Percentiles rank a stretch among this genome's conserved stretches.
Evolutionary conservation across 768 basidiomycete genomes (phyloP).

Genomic region (Scleroderma citrinum): DNA sequence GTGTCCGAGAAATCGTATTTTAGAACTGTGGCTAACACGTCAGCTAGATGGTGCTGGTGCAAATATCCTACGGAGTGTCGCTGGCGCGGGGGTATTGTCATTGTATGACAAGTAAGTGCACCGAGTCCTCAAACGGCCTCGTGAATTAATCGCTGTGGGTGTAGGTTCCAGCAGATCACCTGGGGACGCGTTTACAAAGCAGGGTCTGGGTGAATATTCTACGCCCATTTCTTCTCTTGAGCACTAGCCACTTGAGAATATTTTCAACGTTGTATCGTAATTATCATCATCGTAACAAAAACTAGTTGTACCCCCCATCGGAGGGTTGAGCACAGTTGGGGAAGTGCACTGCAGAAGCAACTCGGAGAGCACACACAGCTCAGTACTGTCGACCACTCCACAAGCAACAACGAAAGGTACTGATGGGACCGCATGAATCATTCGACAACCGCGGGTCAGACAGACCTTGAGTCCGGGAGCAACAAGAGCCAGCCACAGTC

Average conservation of each 20-base stretch:
- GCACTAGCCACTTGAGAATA: too few relatives aligned
- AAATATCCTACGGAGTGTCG: slow-evolving; percentile 50
- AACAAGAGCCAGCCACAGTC: slow-evolving; percentile 5
- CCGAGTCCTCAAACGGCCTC: not conserved
- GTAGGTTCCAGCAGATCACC: slow-evolving; percentile 43
- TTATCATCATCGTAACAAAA: too few relatives aligned
- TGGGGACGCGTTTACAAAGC: slow-evolving; percentile 55
- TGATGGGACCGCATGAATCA: slow-evolving; percentile 23
- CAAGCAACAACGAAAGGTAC: slow-evolving; percentile 1
- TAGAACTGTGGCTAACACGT: slow-evolving; percentile 13
- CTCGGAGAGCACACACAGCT: not conserved
- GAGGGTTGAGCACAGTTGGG: too few relatives aligned
- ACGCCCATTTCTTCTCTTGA: too few relatives aligned
- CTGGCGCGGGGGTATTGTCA: slow-evolving; percentile 48
- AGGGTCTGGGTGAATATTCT: slow-evolving; percentile 22
- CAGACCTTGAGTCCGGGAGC: slow-evolving; percentile 11
- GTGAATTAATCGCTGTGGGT: not conserved
- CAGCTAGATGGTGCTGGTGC: slow-evolving; percentile 52
- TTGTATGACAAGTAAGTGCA: slow-evolving; percentile 50
- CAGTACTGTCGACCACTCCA: not conserved
- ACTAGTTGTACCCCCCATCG: too few relatives aligned
- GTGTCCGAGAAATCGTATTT: slow-evolving; percentile 3
- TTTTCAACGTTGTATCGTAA: too few relatives aligned
- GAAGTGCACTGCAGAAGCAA: too few relatives aligned
- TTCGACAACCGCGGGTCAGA: slow-evolving; percentile 10